These are phyloP conservation scores for Podospora didyma DNA, from an alignment of 495 filamentous ascomycete species.

Conservation along the genomic window DNA sequence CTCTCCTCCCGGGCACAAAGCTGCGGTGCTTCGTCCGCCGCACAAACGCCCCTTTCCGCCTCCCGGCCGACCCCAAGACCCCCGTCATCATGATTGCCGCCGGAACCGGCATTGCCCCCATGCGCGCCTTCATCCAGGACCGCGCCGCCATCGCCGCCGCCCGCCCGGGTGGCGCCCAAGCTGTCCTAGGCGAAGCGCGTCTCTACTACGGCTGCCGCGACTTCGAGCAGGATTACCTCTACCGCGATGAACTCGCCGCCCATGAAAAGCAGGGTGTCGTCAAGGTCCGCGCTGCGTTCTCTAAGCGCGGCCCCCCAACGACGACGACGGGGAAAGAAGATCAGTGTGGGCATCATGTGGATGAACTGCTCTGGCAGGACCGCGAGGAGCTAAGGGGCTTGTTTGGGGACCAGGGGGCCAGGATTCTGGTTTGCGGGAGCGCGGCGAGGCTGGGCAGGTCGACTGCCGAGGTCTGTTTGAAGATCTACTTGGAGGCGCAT, in stretches of 20 bases:
- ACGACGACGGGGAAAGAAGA: constrained; percentile 16
- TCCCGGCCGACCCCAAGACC: constrained; percentile 48
- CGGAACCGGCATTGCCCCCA: constrained; percentile 54
- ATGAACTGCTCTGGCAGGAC: constrained; percentile 56
- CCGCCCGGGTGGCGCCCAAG: constrained; percentile 12
- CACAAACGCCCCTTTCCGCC: constrained; percentile 55
- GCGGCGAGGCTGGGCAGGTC: constrained; percentile 45
- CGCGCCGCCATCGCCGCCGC: constrained; percentile 46
- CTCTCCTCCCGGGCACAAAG: constrained; percentile 47
- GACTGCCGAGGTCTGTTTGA: constrained; percentile 35
- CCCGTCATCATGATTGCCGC: constrained; percentile 60
- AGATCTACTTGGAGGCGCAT: constrained; percentile 46
- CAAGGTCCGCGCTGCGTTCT: constrained; percentile 31
- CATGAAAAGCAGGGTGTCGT: constrained; percentile 54
- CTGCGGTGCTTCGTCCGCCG: constrained; percentile 52
- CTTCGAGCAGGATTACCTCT: constrained; percentile 50
- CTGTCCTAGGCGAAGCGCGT: constrained; percentile 34
- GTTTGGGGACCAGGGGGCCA: constrained; percentile 47
- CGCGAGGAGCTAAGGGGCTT: constrained; percentile 42
- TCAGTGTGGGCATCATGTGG: constrained; percentile 48
- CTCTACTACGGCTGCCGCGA: constrained; percentile 58
- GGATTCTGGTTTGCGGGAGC: constrained; percentile 60
- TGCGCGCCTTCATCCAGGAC: constrained; percentile 62
- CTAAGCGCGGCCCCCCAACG: constrained; percentile 23
- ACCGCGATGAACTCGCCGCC: constrained; percentile 46